Base-by-base conservation (phyloP, 2,329 filamentous ascomycete genomes). In the Hymenoscyphus linearis region DNA sequence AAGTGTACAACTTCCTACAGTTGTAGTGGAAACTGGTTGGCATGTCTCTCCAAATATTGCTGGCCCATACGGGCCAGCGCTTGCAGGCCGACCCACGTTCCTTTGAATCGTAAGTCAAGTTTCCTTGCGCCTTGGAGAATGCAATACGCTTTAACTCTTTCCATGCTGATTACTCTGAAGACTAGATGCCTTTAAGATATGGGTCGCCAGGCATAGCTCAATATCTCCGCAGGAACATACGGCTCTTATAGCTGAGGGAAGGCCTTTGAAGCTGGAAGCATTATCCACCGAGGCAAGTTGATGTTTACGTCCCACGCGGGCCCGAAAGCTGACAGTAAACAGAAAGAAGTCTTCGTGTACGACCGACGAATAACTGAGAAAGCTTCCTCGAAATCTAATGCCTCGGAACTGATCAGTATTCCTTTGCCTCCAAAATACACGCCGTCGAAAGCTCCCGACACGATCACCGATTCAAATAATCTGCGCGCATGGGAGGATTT, bases 281-380 rank as follows among this genome's bases (percentile, higher is more conserved):
- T 82, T 97, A 55, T 84, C 91, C 66, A 86, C 85, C 37, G 93
- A 97, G 83, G 90, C 91, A 77, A 50, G 78, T 75, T 9, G 25
- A 18, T 47, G 37, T 7, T 47, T 18, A 47, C 26, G 12, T n/a
- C 16, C 26, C n/a, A 14, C 36, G 35, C 34, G 31, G 34, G 58
- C 44, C 47, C 26, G 54, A 14, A 18, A 57, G 50, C 68, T 72
- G 36, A 73, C 60, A 52, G 14, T 37, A 57, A 57, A 31, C 68
- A 96, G 88, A 90, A 85, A 67, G 92, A 98, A 74, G 86, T 99
- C 61, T 98, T 90, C 73, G 85, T 98, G 58, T 99, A 96, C 76
- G 92, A 97, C 75, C 89, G 92, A 64, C 86, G 87, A 67, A 85
- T 88, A 69, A 85, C 88, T 57, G 82, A 87, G 66, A 75, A 84